Evolutionary conservation across 2,329 filamentous ascomycete species (phyloP), one percentile per base, ranked within the genome.

Genomic region (Fusarium sp.): DNA sequence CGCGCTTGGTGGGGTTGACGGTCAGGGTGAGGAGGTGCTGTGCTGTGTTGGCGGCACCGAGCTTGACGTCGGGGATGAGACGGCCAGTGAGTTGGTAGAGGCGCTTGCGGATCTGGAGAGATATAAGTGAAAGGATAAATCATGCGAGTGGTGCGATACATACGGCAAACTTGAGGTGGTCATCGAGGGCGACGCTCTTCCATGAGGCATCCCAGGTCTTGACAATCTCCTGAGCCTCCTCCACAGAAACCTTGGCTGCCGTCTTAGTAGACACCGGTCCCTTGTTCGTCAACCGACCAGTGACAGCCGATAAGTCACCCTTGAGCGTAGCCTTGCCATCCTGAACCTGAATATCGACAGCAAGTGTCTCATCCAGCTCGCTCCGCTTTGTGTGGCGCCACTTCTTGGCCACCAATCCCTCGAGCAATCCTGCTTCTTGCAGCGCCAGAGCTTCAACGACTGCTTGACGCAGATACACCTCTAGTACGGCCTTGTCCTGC

Each of bases 31-130:
- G 79, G 54, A 93, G 79, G 30, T 85, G 79, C 59, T 84, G 82
- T 39, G 89, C 83, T 9, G 86, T 90, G 54, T 79, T 80, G 65
- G 89, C 84, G 46, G 84, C 82, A 52, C 83, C 82, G 65, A 97
- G 87, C 71, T 88, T 86, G 48, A 88, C 84, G 80, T 98, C 95
- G 15, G 92, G 85, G 70, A 97, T 85, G 63, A 89, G 88, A 66
- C 90, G 88, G 65, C 94, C 93, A n/a, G 92, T 95, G 65, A 97
- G 85, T 78, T 96, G 92, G 78, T 92, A 89, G 66, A 94, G 83
- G 63, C 94, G 91, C 82, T 97, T 97, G 75, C 91, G 83, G 70
- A 96, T 86, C 95, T 98, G 72, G 6, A 46, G 36, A 18, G 6
- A 44, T 70, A 62, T 77, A 62, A 76, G 71, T 51, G 34, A 8